phyloP scores from a whole-genome alignment of 2,329 filamentous ascomycete species.

The Aspergillus sp. region DNA sequence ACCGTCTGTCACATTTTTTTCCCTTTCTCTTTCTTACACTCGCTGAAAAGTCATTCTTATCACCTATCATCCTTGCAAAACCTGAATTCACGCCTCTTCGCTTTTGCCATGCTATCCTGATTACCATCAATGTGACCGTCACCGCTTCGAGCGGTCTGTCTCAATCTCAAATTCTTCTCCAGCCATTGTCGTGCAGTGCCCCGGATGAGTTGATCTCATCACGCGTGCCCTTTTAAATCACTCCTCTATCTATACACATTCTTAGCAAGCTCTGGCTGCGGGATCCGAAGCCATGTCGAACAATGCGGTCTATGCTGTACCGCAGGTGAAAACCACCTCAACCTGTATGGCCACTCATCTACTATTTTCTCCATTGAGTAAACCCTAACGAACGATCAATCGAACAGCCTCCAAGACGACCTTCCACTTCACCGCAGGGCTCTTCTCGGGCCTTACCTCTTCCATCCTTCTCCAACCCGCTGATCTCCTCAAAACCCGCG shows the following conservation, averaged over 20 bases:
- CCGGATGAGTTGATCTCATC: conserved; percentile 3
- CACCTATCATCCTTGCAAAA: background rate
- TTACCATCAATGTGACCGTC: conserved; percentile 9
- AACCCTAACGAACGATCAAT: background rate
- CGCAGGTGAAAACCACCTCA: conserved; percentile 34
- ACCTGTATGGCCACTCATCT: conserved; percentile 28
- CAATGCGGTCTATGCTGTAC: conserved; percentile 31
- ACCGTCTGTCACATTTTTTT: conserved; percentile 2
- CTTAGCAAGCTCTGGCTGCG: conserved; percentile 12
- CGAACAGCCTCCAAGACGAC: conserved; percentile 47
- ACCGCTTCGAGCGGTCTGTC: conserved; percentile 13
- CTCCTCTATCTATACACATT: conserved; percentile 1
- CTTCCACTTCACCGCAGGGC: conserved; percentile 86
- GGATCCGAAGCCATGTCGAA: conserved; percentile 31
- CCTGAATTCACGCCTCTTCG: background rate
- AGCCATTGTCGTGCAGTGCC: background rate
- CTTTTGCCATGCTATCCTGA: conserved; percentile 11
- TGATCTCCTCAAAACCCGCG: conserved; percentile 92
- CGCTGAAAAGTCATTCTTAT: background rate
- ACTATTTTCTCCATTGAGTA: background rate
- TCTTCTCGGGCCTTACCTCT: conserved; percentile 82
- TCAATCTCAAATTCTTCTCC: conserved; percentile 2
- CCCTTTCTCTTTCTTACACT: background rate
- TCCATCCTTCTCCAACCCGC: conserved; percentile 91
- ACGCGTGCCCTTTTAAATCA: background rate